Evolutionary conservation across 2,329 filamentous ascomycete genomes (phyloP), one percentile per base, ranked within the genome.

Genomic region (Hirsutella rhossiliensis): DNA sequence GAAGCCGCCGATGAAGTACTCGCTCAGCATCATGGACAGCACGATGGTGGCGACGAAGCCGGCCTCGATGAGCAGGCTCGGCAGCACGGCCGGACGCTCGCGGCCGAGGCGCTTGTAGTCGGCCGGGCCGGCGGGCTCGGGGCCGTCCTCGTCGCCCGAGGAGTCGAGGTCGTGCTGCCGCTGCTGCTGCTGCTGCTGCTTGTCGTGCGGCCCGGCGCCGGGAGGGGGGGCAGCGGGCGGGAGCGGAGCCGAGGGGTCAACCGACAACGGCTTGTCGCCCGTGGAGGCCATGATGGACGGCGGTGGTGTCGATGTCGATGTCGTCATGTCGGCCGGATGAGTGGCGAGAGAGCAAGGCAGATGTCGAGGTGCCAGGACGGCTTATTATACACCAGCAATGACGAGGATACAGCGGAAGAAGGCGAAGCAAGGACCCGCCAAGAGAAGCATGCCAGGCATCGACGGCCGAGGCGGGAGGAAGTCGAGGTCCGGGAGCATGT

Each of bases 1-100:
- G 59, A 89, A 92, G 29, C 87, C 87, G 40, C 80, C 84, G 42
- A 90, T 75, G 56, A 82, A 84, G 61, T 82, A 89, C 63, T 89
- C 84, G 52, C 74, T 69, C 53, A 82, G 68, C 48, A 82, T 72
- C 63, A 82, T 80, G 39, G 77, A 80, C 48, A 75, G 71, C 12
- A 80, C 62, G 18, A 83, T 66, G 0, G 76, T 75, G 51, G 76
- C 73, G 54, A 78, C 72, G 54, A 84, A 85, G 19, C 72, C 70
- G 5, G 77, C 48, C 54, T 85, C 82, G n/a, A 72, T 60, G 61
- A 69, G 68, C 40, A 63, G 56, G 2, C 67, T 69, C 11, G 59
- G 56, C 55, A 85, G 81, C 34, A 64, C 62, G 5, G 68, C 63
- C 2, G 81, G 82, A 4, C 81, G 68, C 53, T 80, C 68, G 44